A percentile compares a stretch with the other conserved stretches of the same genome.
Conservation (phyloP, 441 rosid species). For the Brassica balearica region DNA sequence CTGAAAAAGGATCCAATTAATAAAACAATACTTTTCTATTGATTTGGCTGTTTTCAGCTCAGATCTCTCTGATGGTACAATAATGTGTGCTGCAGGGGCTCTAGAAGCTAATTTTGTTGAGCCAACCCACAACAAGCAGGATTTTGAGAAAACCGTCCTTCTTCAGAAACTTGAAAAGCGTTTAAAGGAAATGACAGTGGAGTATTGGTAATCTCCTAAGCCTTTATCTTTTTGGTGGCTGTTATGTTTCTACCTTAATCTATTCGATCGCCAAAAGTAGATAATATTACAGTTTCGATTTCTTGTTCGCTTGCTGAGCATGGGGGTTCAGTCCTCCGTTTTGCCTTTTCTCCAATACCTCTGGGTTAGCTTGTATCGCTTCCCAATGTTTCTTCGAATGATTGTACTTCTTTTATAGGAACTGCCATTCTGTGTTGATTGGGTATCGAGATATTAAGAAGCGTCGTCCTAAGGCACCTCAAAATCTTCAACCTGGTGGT, state of each 20-base stretch:
- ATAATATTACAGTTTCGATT: conserved; percentile 10
- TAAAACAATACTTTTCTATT: conserved; percentile 21
- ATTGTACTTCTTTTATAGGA: conserved; percentile 60
- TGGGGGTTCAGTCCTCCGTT: conserved; percentile 15
- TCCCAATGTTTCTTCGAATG: conserved; percentile 23
- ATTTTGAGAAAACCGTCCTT: conserved; percentile 94
- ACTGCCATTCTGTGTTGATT: conserved; percentile 76
- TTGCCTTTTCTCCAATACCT: conserved; percentile 21
- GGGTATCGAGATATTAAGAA: conserved; percentile 74
- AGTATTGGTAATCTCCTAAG: conserved; percentile 74
- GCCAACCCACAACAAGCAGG: conserved; percentile 98
- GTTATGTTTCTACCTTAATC: conserved; percentile 16
- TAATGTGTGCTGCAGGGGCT: conserved; percentile 62
- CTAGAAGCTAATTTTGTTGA: conserved; percentile 94
- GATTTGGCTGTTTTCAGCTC: conserved; percentile 23
- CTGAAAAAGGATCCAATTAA: conserved; percentile 31
- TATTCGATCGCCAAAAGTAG: conserved; percentile 9
- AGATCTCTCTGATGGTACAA: conserved; percentile 25
- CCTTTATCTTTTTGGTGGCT: conserved; percentile 17
- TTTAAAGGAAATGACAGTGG: conserved; percentile 89
- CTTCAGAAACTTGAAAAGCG: conserved; percentile 96
- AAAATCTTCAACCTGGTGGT: conserved; percentile 41
- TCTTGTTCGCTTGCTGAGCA: conserved; percentile 25
- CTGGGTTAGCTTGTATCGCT: conserved; percentile 23
- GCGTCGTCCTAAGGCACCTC: conserved; percentile 47